These are phyloP conservation scores for Eucalyptus decipiens DNA, from an alignment of 345 rosid species.

Conservation along the genomic window DNA sequence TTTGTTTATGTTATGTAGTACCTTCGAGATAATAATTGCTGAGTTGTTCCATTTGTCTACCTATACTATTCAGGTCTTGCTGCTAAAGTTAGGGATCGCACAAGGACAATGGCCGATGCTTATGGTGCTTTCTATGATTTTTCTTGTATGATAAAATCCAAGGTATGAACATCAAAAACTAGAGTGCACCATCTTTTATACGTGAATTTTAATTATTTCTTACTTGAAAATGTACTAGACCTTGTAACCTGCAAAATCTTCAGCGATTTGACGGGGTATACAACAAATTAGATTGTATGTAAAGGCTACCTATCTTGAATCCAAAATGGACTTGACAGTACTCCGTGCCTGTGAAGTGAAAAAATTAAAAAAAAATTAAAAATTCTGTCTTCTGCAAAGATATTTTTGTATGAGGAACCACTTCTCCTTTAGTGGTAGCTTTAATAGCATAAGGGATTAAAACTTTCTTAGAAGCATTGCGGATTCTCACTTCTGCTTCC, in stretches of 20 bases:
- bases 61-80: constrained; percentile 50
- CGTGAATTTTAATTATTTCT: rapidly evolving
- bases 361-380: no score
- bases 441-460: neutral
- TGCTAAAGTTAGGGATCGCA: constrained; percentile 68
- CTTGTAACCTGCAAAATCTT: neutral
- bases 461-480: neutral
- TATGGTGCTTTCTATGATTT: constrained; percentile 80
- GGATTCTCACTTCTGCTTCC: neutral
- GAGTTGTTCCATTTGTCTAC: neutral
- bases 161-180: constrained; percentile 22
- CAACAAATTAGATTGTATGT: neutral
- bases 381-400: neutral
- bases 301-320: neutral
- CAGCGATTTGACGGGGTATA: neutral
- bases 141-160: constrained; percentile 51
- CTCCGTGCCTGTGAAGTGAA: neutral
- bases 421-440: neutral
- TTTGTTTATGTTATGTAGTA: neutral
- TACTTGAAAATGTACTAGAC: neutral
- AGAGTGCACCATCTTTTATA: neutral
- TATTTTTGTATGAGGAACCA: neutral
- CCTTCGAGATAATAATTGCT: neutral
- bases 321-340: neutral
- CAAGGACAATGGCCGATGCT: constrained; percentile 76